Evolutionary conservation across 2,329 filamentous ascomycete genomes (phyloP).

Genomic region (Exophiala mesophila): DNA sequence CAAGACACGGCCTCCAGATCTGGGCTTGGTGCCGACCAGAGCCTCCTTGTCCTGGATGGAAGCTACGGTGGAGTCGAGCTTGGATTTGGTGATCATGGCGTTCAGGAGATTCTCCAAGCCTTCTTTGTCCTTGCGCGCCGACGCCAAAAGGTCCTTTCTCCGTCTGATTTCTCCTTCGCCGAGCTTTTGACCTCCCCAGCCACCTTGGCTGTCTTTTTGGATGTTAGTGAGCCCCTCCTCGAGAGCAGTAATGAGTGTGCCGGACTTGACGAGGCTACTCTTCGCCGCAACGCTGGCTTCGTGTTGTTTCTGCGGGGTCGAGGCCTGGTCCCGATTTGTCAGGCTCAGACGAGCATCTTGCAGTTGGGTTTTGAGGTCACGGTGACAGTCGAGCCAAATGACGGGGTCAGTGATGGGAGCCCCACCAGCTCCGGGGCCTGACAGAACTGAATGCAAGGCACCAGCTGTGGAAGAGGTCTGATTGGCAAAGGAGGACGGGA

Average conservation of each 20-base stretch:
- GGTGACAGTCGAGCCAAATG: slow-evolving; percentile 58
- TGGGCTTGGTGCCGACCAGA: slow-evolving; percentile 34
- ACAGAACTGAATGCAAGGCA: slow-evolving; percentile 40
- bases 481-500: slow-evolving; percentile 40
- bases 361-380: slow-evolving; percentile 56
- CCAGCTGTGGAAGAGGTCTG: slow-evolving; percentile 32
- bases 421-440: slow-evolving; percentile 33
- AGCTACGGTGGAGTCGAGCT: slow-evolving; percentile 43
- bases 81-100: slow-evolving; percentile 51
- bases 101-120: slow-evolving; percentile 56
- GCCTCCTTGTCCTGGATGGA: slow-evolving; percentile 43
- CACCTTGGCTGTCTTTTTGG: slow-evolving; percentile 23
- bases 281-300: slow-evolving; percentile 60
- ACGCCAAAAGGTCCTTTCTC: slow-evolving; percentile 53
- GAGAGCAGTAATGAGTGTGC: slow-evolving; percentile 50
- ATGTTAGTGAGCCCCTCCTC: slow-evolving; percentile 52
- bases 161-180: slow-evolving; percentile 59
- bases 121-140: slow-evolving; percentile 57
- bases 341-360: slow-evolving; percentile 56
- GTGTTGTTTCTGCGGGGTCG: slow-evolving; percentile 56
- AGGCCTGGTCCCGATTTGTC: slow-evolving; percentile 57
- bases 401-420: slow-evolving; percentile 47
- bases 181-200: slow-evolving; percentile 35
- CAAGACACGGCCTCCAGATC: slow-evolving; percentile 45
- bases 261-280: slow-evolving; percentile 53